Percentiles rank a stretch among this genome's conserved stretches.
phyloP scores from a whole-genome alignment of 2,329 filamentous ascomycete species.

The Paraphaeosphaeria sporulosa region DNA sequence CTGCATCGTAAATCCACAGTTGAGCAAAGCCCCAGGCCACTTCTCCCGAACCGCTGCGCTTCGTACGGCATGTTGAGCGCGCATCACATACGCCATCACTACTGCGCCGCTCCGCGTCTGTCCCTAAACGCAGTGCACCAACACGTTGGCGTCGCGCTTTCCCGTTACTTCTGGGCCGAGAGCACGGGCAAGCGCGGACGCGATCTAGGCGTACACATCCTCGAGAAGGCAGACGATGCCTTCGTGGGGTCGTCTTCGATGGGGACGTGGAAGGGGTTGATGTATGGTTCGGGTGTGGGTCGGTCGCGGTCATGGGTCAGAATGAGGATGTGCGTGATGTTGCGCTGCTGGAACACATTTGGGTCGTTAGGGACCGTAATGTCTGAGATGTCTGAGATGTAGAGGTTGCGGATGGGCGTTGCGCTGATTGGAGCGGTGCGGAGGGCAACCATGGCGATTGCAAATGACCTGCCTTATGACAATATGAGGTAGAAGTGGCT shows the following conservation, averaged over 20 bases:
- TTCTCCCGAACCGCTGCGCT: constrained; percentile 6
- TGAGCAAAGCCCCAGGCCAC: constrained; percentile 15
- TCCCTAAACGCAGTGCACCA: constrained; percentile 26
- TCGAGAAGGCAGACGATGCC: constrained; percentile 20
- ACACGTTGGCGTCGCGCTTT: constrained; percentile 6
- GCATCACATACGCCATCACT: constrained; percentile 26
- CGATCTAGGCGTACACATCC: constrained; percentile 19
- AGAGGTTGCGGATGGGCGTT: constrained; percentile 15
- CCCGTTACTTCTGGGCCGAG: neutral
- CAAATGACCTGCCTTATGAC: neutral
- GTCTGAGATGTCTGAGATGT: constrained; percentile 22
- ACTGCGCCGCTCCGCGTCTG: constrained; percentile 23
- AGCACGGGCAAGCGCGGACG: constrained; percentile 7
- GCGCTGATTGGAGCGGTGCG: constrained; percentile 5
- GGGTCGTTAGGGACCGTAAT: constrained; percentile 11
- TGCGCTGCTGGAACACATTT: constrained; percentile 5
- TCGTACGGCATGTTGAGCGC: constrained; percentile 15
- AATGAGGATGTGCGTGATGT: constrained; percentile 23
- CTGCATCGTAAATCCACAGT: constrained; percentile 26
- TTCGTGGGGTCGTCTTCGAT: constrained; percentile 23
- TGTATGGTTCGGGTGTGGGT: neutral
- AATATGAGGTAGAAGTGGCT: neutral
- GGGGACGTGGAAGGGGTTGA: constrained; percentile 15
- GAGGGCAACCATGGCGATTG: neutral
- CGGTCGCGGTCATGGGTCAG: constrained; percentile 5